phyloP scores from a whole-genome alignment of 2,329 filamentous ascomycete genomes.

The Fusarium nisikadoi region DNA sequence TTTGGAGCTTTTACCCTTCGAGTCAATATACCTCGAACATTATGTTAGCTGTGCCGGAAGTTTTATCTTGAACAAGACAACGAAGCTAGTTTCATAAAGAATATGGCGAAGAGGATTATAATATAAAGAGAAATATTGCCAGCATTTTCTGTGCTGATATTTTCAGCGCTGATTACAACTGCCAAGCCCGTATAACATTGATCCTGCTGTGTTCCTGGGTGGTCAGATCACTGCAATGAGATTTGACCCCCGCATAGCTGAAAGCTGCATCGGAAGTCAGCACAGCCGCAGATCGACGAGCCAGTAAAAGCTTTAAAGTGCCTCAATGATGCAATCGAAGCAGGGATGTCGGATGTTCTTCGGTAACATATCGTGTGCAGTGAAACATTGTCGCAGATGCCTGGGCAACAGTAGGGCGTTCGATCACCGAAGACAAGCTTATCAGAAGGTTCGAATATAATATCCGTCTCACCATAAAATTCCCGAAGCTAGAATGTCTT shows the following conservation, averaged over 20 bases:
- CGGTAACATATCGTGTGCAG: fast-evolving
- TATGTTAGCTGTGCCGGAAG: fast-evolving
- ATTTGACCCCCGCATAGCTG: not conserved
- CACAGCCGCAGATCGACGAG: not conserved
- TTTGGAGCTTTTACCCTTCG: fast-evolving
- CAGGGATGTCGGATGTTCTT: fast-evolving
- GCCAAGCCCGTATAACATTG: not conserved
- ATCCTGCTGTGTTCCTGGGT: not conserved
- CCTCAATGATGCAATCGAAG: not conserved
- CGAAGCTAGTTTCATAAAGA: not conserved
- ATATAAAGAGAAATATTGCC: fast-evolving
- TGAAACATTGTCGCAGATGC: not conserved
- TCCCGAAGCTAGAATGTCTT: too few species aligned
- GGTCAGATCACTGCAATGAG: not conserved
- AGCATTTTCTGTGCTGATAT: fast-evolving
- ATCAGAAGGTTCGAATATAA: too few species aligned
- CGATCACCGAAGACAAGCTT: too few species aligned
- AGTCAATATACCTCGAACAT: not conserved
- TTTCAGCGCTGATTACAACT: not conserved
- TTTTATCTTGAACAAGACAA: not conserved
- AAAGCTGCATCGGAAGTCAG: not conserved
- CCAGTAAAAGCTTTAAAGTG: not conserved
- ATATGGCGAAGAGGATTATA: not conserved
- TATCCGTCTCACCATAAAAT: too few species aligned
- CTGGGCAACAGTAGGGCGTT: too few species aligned